Evolutionary conservation across 306 rosid genomes (phyloP), one percentile per base, ranked within the genome.

Genomic region (Trifolium dubium): DNA sequence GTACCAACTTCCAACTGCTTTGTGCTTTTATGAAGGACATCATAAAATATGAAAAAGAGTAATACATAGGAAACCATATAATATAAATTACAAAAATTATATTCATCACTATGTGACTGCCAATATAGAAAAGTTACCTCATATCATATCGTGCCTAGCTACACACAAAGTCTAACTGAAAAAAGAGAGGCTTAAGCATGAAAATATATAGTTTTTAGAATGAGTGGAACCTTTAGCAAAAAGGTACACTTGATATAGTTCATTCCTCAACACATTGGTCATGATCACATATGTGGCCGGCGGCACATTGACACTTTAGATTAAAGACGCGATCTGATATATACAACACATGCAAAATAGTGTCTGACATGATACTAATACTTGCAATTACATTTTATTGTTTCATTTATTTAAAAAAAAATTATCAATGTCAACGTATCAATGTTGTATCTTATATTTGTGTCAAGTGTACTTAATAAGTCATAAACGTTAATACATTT

Each of bases 81-180:
- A n/a, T 64, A 64, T 73, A 77, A 73, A 71, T 84, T 80, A 80
- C 80, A 81, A 84, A 80, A 73, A 64, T 64, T 65, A 49, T 80
- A 77, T 84, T 74, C 76, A 69, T 58, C 73, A 64, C 81, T 85
- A 81, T 77, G 85, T 81, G 88, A 70, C 73, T 46, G 5, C 72
- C 73, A 73, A 64, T 37, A 39, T 59, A 58, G 74, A 37, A 80
- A 80, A 81, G 79, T 77, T 80, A 44, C 61, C 67, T 73, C 75
- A 58, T 39, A 74, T 51, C 23, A 51, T 80, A 67, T 81, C 88
- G 77, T 84, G 80, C 75, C 80, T 73, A 59, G n/a, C 62, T 55
- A 72, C 55, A 23, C 68, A 35, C 65, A 40, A 76, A 39, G 73
- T 73, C 69, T 76, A 73, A 66, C 63, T 46, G 43, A 19, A 4